A percentile compares a stretch with the other conserved stretches of the same genome.
phyloP scores from a whole-genome alignment of 805 yeast genomes.

The Suhomyces faveliae region DNA sequence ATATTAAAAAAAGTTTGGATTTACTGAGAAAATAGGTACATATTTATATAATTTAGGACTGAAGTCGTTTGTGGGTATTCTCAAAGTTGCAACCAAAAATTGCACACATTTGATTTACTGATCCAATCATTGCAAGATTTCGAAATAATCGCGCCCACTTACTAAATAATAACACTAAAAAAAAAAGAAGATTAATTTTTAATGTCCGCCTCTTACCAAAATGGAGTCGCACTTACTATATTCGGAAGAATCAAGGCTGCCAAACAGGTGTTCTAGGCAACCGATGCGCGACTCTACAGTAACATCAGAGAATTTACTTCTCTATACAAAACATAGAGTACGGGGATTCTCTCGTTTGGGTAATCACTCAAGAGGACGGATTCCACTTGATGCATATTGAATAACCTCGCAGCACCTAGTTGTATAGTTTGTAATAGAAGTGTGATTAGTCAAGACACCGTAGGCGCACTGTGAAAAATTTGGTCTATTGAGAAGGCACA shows the following conservation, averaged over 20 bases:
- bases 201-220: not conserved
- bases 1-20: slow-evolving; percentile 1
- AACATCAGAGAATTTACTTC: not conserved
- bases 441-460: not conserved
- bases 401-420: not conserved
- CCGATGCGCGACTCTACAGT: not conserved
- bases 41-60: not conserved
- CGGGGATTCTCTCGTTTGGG: not conserved
- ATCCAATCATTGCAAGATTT: not conserved
- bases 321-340: not conserved
- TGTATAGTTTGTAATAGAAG: not conserved
- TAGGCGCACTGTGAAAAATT: not conserved
- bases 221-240: not conserved
- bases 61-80: not conserved
- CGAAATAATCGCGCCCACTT: not conserved
- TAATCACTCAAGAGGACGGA: not conserved
- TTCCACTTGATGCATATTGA: not conserved
- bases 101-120: not conserved
- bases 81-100: not conserved
- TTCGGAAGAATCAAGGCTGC: not conserved
- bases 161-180: not conserved
- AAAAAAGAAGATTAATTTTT: not conserved
- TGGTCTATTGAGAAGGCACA: not conserved
- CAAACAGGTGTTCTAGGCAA: not conserved
- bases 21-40: not conserved